Evolutionary conservation across 2,329 filamentous ascomycete genomes (phyloP).

Genomic region (Daldinia sp.): DNA sequence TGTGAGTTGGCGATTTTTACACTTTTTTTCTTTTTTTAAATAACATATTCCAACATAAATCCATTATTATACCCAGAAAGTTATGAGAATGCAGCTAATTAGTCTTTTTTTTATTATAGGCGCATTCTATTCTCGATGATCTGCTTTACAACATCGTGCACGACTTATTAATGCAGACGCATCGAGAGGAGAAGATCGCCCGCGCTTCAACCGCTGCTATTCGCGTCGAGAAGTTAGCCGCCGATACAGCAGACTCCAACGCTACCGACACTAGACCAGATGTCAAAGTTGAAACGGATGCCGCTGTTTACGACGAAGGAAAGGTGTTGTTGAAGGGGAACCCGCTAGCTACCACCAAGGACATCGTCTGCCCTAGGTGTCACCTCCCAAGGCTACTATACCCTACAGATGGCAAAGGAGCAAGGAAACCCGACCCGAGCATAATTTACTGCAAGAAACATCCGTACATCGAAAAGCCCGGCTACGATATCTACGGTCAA

Average conservation of each 20-base stretch:
- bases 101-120: slow-evolving; percentile 49
- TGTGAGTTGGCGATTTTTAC: slow-evolving; percentile 55
- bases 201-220: slow-evolving; percentile 72
- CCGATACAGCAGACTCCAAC: slow-evolving; percentile 62
- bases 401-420: slow-evolving; percentile 74
- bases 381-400: slow-evolving; percentile 77
- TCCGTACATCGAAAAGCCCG: slow-evolving; percentile 78
- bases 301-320: slow-evolving; percentile 74
- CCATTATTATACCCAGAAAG: slow-evolving; percentile 15
- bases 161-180: slow-evolving; percentile 76
- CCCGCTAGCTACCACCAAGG: slow-evolving; percentile 73
- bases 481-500: slow-evolving; percentile 84
- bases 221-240: slow-evolving; percentile 68
- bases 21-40: background rate
- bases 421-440: slow-evolving; percentile 70
- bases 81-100: slow-evolving; percentile 14
- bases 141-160: slow-evolving; percentile 79
- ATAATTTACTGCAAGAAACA: slow-evolving; percentile 81
- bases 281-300: slow-evolving; percentile 70
- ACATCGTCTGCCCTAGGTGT: slow-evolving; percentile 78
- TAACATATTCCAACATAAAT: background rate
- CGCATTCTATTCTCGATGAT: slow-evolving; percentile 75
- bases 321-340: slow-evolving; percentile 75
- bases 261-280: slow-evolving; percentile 63
- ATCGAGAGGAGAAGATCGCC: slow-evolving; percentile 80